Evolutionary conservation across 208 protist species (phyloP), one percentile per base, ranked within the genome.

Genomic region (Jaenimonas drosophilae): DNA sequence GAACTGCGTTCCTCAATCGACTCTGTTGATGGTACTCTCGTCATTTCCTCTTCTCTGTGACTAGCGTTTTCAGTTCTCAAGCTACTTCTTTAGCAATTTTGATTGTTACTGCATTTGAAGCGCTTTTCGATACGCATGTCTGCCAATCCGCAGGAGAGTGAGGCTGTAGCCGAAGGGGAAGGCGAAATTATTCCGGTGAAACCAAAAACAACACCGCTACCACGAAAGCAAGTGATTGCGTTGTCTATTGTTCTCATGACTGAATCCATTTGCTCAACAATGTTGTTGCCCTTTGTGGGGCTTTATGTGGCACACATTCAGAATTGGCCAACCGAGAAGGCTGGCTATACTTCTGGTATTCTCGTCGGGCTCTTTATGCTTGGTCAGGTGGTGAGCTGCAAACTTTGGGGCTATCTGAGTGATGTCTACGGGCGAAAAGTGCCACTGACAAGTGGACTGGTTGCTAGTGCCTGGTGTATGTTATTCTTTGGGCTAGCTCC

Each of bases 401-500:
- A 44, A 37, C 32, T 58, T 19, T 78, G 70, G 70, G 70, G 70
- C 19, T 45, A 30, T 24, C 3, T 78, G 3, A 78, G 70, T 41
- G 70, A 78, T 43, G 34, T 40, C 9, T 74, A 74, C 39, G 70
- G 70, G 11, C 64, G 70, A 28, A 49, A 55, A 16, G 2, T 49
- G 3, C 56, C 65, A 4, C 41, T 78, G 24, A 14, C 56, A 5
- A 33, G 36, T 37, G 70, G 70, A 23, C 54, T 78, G 5, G 28
- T 65, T 26, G 49, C 36, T 4, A 56, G 70, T 39, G 55, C 47
- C 26, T 34, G 37, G 37, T 25, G 16, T 11, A 72, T 74, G n/a
- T 63, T 70, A 28, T 60, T 70, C 20, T 88, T 88, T 48, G 75
- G 79, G 24, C 44, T 82, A 41, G 76, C 68, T 24, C 56, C 54